These are phyloP conservation scores for Colletotrichum spinosum DNA, from an alignment of 2,329 filamentous ascomycete species.

Conservation along the genomic window DNA sequence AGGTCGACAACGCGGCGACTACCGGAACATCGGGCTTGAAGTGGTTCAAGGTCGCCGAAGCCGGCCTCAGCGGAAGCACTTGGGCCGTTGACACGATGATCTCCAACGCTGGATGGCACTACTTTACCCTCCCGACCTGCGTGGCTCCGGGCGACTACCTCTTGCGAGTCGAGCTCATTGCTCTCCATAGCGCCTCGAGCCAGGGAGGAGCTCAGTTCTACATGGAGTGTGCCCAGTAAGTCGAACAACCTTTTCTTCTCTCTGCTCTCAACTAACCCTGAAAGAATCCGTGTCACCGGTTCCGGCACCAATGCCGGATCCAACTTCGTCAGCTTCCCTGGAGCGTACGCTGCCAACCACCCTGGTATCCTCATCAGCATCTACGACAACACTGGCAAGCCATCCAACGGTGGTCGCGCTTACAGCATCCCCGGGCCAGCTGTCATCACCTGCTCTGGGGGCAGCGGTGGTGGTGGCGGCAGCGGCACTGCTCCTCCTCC, in stretches of 20 bases:
- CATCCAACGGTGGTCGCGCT: conserved; percentile 43
- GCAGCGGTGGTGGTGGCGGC: conserved; percentile 9
- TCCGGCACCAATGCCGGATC: conserved; percentile 35
- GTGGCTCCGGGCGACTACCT: conserved; percentile 56
- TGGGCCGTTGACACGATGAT: conserved; percentile 47
- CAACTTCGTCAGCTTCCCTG: conserved; percentile 44
- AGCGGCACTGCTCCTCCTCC: conserved; percentile 16
- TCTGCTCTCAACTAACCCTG: background rate
- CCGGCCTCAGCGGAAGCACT: conserved; percentile 45
- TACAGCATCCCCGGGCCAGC: conserved; percentile 51
- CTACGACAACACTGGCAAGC: conserved; percentile 43
- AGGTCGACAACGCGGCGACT: conserved; percentile 59
- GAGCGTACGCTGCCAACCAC: conserved; percentile 41
- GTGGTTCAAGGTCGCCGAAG: conserved; percentile 66
- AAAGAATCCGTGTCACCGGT: conserved; percentile 42
- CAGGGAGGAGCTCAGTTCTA: conserved; percentile 42
- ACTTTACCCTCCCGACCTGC: conserved; percentile 51
- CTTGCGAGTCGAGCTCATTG: conserved; percentile 55
- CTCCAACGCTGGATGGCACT: conserved; percentile 45
- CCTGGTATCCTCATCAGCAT: conserved; percentile 46
- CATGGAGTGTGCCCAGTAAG: conserved; percentile 41
- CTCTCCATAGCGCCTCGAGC: conserved; percentile 51
- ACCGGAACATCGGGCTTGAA: conserved; percentile 49
- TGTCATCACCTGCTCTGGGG: conserved; percentile 27
- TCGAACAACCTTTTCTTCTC: background rate